phyloP scores from a whole-genome alignment of 2,329 filamentous ascomycete species.

The Dothiorella sarmentorum region DNA sequence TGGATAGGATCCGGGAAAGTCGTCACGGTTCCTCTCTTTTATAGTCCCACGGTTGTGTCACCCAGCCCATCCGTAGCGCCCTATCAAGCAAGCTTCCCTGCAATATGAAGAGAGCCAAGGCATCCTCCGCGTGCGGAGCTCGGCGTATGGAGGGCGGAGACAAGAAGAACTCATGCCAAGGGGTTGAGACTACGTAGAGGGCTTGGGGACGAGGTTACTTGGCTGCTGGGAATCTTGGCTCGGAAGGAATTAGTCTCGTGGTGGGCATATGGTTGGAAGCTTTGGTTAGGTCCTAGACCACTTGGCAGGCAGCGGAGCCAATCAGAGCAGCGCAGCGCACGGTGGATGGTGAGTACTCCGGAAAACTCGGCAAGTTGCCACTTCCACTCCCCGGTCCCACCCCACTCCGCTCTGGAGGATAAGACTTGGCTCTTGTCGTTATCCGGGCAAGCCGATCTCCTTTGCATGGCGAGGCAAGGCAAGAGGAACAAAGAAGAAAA shows the following conservation, averaged over 20 bases:
- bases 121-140: slow-evolving; percentile 2
- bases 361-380: slow-evolving; percentile 11
- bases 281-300: background rate
- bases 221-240: slow-evolving; percentile 2
- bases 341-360: slow-evolving; percentile 1
- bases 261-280: background rate
- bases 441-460: background rate
- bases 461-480: background rate
- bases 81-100: slow-evolving; percentile 14
- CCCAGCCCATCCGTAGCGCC: background rate
- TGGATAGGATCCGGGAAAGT: background rate
- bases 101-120: slow-evolving; percentile 14
- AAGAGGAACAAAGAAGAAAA: background rate
- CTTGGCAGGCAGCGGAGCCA: slow-evolving; percentile 6
- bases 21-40: background rate
- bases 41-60: slow-evolving; percentile 2
- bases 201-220: slow-evolving; percentile 5
- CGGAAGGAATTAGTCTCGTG: background rate
- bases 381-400: slow-evolving; percentile 2
- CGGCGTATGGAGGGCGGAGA: slow-evolving; percentile 2
- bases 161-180: background rate
- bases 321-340: background rate
- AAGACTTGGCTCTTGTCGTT: slow-evolving; percentile 9
- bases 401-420: slow-evolving; percentile 6
- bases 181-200: background rate